Evolutionary conservation across 371 early-diverging fungal species (phyloP), one percentile per base, ranked within the genome.

Genomic region (Rhizopus microsporus): DNA sequence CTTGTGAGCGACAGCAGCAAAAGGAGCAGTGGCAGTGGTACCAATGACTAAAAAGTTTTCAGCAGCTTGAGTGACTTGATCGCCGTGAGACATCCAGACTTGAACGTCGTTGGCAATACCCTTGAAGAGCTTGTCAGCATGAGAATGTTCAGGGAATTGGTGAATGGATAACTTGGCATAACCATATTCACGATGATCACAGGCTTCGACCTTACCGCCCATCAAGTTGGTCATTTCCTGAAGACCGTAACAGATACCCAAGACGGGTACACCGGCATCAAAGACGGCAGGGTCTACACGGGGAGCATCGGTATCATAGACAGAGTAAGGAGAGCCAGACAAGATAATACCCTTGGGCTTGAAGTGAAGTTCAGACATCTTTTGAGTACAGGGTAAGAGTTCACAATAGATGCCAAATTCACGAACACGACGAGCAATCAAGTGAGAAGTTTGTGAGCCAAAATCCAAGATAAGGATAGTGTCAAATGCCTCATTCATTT

Each of bases 31-130:
- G 58, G 74, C 67, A 57, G 98, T 96, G 56, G 82, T 77, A 53
- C 94, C 96, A 67, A 94, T 88, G 39, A 91, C 84, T 35, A 72
- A 77, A 86, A 96, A 96, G 52, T 88, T 92, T 12, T 74, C 68
- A n/a, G 96, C 95, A 34, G 88, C 74, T 59, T 77, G 74, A 60
- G 88, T 80, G 38, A 98, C 82, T 73, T 95, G 95, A 82, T 98
- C 97, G 62, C 97, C 96, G 73, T 98, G 98, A 72, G 90, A 89
- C 98, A 98, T 98, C 98, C 98, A 98, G 60, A 95, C 81, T 65
- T 78, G 76, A 49, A 85, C 78, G 32, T 84, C 79, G 40, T 79
- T 78, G 33, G 71, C 79, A 35, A 97, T 64, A 43, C 91, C 93
- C 54, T 85, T 86, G 60, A 97, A 92, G 45, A 97, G 83, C 68